Conservation (phyloP, 2,329 filamentous ascomycete genomes). For the Colletotrichum sp. region DNA sequence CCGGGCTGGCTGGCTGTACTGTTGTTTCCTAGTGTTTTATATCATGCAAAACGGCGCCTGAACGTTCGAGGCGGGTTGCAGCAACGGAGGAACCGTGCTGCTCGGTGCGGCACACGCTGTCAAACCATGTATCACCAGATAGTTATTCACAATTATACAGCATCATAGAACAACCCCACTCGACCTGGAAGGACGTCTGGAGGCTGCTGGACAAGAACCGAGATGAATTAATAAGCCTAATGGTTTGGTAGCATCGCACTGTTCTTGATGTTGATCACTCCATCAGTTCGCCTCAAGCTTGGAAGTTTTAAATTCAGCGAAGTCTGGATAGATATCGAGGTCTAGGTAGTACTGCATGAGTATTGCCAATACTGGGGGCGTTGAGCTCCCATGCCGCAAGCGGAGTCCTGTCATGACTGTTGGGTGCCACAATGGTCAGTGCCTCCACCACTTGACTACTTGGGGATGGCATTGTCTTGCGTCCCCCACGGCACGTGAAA, state of each 20-base stretch:
- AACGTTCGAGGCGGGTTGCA: neutral
- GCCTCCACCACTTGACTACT: neutral
- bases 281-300: neutral
- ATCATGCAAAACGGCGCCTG: neutral
- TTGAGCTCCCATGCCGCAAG: neutral
- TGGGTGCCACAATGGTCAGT: neutral
- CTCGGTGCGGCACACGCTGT: neutral
- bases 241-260: neutral
- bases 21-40: neutral
- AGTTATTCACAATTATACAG: neutral
- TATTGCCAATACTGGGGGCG: neutral
- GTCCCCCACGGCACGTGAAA: neutral
- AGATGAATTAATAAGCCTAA: neutral
- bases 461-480: neutral
- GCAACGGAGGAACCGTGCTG: neutral
- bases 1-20: neutral
- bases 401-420: neutral
- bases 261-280: neutral
- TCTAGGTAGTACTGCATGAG: neutral
- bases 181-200: neutral
- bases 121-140: neutral
- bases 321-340: neutral
- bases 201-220: neutral
- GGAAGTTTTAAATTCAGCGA: neutral
- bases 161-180: constrained; percentile 10